A percentile compares a stretch with the other conserved stretches of the same genome.
Conservation (phyloP, 2,329 filamentous ascomycete genomes). For the Monosporascus sp. region DNA sequence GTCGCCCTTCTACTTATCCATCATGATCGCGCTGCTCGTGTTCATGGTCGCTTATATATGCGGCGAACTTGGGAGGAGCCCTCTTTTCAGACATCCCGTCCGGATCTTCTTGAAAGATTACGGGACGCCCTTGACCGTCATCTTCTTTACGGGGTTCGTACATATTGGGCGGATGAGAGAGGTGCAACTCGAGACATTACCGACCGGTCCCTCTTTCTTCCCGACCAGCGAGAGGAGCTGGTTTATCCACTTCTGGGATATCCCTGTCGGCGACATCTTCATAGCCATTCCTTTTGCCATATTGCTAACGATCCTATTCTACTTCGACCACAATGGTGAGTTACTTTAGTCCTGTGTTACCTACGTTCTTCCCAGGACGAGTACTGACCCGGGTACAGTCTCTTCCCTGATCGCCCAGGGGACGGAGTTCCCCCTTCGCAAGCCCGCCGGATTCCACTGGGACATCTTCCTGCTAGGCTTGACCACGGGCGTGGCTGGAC, state of each 20-base stretch:
- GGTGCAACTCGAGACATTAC: conserved; percentile 64
- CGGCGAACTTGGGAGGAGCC: conserved; percentile 63
- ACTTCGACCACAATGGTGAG: conserved; percentile 81
- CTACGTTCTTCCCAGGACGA: neutral
- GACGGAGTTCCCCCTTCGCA: conserved; percentile 73
- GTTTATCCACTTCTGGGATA: conserved; percentile 79
- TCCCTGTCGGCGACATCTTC: conserved; percentile 68
- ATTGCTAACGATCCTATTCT: conserved; percentile 78
- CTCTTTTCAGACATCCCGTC: conserved; percentile 67
- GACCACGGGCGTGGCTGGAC: conserved; percentile 68
- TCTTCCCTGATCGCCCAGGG: conserved; percentile 79
- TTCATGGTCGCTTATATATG: conserved; percentile 72
- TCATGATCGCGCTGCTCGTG: conserved; percentile 71
- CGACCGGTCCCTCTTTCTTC: conserved; percentile 71
- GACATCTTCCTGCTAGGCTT: conserved; percentile 75
- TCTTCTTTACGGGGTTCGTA: conserved; percentile 89
- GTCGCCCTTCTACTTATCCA: conserved; percentile 70
- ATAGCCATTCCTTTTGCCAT: conserved; percentile 82
- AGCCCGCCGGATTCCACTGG: conserved; percentile 82
- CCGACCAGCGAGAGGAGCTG: conserved; percentile 69
- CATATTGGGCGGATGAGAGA: conserved; percentile 77
- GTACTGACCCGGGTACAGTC: conserved; percentile 39
- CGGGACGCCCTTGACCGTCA: conserved; percentile 72
- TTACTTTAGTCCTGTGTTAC: neutral
- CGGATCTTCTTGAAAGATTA: conserved; percentile 86